These are phyloP conservation scores for Mesostigma viride DNA, from an alignment of 139 green algal species.

Conservation along the genomic window DNA sequence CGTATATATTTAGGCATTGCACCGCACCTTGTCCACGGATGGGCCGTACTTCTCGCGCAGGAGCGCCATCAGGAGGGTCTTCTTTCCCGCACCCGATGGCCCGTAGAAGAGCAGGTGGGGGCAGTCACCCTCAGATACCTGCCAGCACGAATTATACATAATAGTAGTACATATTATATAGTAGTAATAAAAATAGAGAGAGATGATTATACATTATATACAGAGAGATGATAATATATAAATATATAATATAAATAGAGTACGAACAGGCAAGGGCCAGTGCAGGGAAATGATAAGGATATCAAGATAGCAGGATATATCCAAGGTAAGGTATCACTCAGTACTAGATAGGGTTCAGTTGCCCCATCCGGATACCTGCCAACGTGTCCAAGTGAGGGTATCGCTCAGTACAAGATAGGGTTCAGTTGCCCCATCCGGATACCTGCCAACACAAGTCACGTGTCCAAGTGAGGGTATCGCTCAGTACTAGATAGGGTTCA, in stretches of 20 bases:
- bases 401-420: too few species aligned
- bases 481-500: too few species aligned
- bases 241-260: background rate
- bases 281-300: background rate
- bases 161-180: too few species aligned
- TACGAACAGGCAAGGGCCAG: background rate
- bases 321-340: too few species aligned
- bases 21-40: constrained; percentile 73
- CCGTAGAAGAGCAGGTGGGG: constrained; percentile 95
- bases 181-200: background rate
- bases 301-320: constrained; percentile 4
- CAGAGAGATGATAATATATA: background rate
- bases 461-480: too few species aligned
- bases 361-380: too few species aligned
- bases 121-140: constrained; percentile 77
- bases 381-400: too few species aligned
- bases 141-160: background rate
- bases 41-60: constrained; percentile 84
- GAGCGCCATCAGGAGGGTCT: constrained; percentile 81
- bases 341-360: too few species aligned
- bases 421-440: too few species aligned
- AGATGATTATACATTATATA: background rate
- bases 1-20: background rate
- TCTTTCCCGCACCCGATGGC: constrained; percentile 84
- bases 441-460: too few species aligned